These are phyloP conservation scores for Pseudocercospora eumusae DNA, from an alignment of 2,329 filamentous ascomycete genomes.

Conservation along the genomic window DNA sequence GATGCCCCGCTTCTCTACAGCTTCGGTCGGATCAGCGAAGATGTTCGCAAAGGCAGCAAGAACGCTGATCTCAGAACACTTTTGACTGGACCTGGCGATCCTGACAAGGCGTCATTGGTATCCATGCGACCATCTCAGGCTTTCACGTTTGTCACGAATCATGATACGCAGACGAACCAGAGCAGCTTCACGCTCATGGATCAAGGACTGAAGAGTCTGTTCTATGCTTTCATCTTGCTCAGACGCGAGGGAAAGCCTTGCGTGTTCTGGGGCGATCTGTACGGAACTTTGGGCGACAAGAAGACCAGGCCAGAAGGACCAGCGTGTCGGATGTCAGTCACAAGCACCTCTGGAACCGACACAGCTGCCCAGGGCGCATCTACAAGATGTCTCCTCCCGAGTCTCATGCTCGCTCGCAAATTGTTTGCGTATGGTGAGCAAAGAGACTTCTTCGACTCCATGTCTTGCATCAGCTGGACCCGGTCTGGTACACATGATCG, in stretches of 20 bases:
- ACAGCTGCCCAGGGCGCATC: slow-evolving; percentile 31
- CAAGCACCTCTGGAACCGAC: neutral
- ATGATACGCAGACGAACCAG: slow-evolving; percentile 68
- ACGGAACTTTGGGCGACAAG: slow-evolving; percentile 55
- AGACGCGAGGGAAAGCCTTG: slow-evolving; percentile 64
- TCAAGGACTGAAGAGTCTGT: slow-evolving; percentile 69
- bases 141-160: slow-evolving; percentile 68
- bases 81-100: slow-evolving; percentile 25
- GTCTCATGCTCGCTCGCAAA: slow-evolving; percentile 62
- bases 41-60: slow-evolving; percentile 42
- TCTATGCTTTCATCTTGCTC: slow-evolving; percentile 71
- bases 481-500: slow-evolving; percentile 51
- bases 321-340: slow-evolving; percentile 25
- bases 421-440: slow-evolving; percentile 68
- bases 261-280: slow-evolving; percentile 70
- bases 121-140: slow-evolving; percentile 32
- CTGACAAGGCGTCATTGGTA: slow-evolving; percentile 25
- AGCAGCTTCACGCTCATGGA: slow-evolving; percentile 64
- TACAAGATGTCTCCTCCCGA: slow-evolving; percentile 51
- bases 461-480: slow-evolving; percentile 64
- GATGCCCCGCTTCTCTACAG: slow-evolving; percentile 70
- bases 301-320: slow-evolving; percentile 54
- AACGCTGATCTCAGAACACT: slow-evolving; percentile 60
- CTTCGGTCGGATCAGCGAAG: slow-evolving; percentile 61
- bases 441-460: slow-evolving; percentile 62